These are phyloP conservation scores for Ascoidea rubescens DNA, from an alignment of 805 yeast genomes.

Conservation along the genomic window DNA sequence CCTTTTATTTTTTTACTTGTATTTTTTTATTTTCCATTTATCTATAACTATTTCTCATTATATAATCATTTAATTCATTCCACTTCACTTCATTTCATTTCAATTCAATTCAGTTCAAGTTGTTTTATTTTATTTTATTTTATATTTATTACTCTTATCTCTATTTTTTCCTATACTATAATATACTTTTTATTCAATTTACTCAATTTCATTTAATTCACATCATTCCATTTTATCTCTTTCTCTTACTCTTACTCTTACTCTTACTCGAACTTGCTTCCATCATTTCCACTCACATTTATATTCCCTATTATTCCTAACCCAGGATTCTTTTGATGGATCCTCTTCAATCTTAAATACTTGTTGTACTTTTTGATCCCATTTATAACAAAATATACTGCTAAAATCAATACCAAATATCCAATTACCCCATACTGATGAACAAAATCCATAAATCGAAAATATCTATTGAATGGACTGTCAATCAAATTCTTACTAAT, in stretches of 20 bases:
- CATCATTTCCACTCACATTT: not conserved
- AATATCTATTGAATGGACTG: slow-evolving; percentile 26
- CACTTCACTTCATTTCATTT: not conserved
- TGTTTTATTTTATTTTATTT: too few species aligned
- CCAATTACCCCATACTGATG: slow-evolving; percentile 32
- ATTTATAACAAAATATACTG: slow-evolving; percentile 6
- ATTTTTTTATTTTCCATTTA: too few species aligned
- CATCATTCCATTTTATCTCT: not conserved
- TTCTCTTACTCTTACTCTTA: not conserved
- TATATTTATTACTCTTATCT: too few species aligned
- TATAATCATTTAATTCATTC: too few species aligned
- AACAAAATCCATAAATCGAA: slow-evolving; percentile 28
- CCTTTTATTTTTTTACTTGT: too few species aligned
- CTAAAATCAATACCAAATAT: slow-evolving; percentile 16
- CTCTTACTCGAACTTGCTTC: not conserved
- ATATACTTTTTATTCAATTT: not conserved
- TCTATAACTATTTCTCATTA: too few species aligned
- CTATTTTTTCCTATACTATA: not conserved
- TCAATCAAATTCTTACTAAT: slow-evolving; percentile 19
- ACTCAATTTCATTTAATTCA: not conserved
- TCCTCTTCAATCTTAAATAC: too few species aligned
- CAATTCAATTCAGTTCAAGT: too few species aligned
- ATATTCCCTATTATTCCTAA: not conserved
- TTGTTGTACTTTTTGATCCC: not conserved
- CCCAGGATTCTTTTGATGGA: too few species aligned